Evolutionary conservation across 345 rosid species (phyloP), one percentile per base, ranked within the genome.

Genomic region (Linum lewisii): DNA sequence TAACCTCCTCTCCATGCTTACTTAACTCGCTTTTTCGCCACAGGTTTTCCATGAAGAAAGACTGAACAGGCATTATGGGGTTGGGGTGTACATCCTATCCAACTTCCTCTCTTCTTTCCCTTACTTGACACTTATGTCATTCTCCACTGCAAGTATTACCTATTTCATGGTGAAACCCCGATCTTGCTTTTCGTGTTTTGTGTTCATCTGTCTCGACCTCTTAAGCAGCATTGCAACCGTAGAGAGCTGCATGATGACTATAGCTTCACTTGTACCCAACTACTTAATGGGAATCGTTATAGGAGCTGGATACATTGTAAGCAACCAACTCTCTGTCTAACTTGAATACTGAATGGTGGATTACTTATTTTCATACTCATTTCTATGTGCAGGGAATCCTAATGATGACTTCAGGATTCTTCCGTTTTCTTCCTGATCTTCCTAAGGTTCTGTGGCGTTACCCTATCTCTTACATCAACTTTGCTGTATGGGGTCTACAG

Each of bases 201-300:
- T 57, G 0, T 81, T 66, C 26, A 50, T n/a, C 18, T 63, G 60
- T 58, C 67, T 81, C 3, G 81, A 72, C 61, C 82, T 81, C 20
- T 1, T 60, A 11, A 45, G 57, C 74, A 59, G 72, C 72, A 72
- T 81, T n/a, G 77, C 85, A 55, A 60, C 73, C 2, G 70, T 81
- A 5, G 82, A 81, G 69, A 76, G 82, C 72, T 73, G 79, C 74
- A 78, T 78, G 82, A 78, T 81, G 81, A 67, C 74, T 29, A 76
- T 81, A 66, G 82, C 85, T 60, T 69, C 85, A 8, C 24, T 81
- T 24, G 85, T 81, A 63, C 81, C 82, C 63, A 81, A 81, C 75
- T 81, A 62, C 77, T 29, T 81, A 49, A 73, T 63, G 71, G 85
- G 85, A 57, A 21, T 81, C 72, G 66, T 78, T 15, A 29, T 78